Percentiles rank a stretch among this genome's conserved stretches.
These are phyloP conservation scores for Hyparrhenia diplandra DNA, from an alignment of 176 grass and related monocot species.

Conservation along the genomic window DNA sequence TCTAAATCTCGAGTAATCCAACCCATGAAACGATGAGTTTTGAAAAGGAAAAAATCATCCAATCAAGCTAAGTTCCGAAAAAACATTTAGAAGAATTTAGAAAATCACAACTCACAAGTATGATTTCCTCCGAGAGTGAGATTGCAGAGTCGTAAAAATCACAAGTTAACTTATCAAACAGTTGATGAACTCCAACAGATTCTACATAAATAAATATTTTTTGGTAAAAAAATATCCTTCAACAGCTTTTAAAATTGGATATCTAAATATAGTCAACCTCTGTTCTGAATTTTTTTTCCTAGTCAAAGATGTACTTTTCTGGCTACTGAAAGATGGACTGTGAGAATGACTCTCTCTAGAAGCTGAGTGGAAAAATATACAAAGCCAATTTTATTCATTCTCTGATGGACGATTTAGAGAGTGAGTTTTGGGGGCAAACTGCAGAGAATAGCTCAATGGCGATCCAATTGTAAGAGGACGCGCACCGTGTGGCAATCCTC, in stretches of 20 bases:
- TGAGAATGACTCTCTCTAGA: too few species aligned
- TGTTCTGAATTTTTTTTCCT: too few species aligned
- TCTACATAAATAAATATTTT: too few species aligned
- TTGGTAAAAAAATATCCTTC: too few species aligned
- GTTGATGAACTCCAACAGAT: neutral
- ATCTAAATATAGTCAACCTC: too few species aligned
- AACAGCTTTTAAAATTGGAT: too few species aligned
- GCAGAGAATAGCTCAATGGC: neutral
- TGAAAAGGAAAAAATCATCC: neutral
- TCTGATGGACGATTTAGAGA: too few species aligned
- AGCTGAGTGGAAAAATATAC: too few species aligned
- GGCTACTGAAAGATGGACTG: too few species aligned
- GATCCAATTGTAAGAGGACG: neutral
- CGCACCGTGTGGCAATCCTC: constrained; percentile 61
- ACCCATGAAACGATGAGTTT: neutral
- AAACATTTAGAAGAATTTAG: neutral
- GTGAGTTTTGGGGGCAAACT: neutral
- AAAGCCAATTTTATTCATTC: too few species aligned
- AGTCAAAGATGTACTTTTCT: too few species aligned
- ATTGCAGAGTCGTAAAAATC: neutral
- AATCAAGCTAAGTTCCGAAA: neutral
- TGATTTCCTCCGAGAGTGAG: neutral
- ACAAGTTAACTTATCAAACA: neutral
- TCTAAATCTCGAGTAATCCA: neutral
- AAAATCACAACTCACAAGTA: neutral